Percentiles rank a stretch among this genome's conserved stretches.
phyloP scores from a whole-genome alignment of 495 filamentous ascomycete genomes.

The Penicillium daleae region DNA sequence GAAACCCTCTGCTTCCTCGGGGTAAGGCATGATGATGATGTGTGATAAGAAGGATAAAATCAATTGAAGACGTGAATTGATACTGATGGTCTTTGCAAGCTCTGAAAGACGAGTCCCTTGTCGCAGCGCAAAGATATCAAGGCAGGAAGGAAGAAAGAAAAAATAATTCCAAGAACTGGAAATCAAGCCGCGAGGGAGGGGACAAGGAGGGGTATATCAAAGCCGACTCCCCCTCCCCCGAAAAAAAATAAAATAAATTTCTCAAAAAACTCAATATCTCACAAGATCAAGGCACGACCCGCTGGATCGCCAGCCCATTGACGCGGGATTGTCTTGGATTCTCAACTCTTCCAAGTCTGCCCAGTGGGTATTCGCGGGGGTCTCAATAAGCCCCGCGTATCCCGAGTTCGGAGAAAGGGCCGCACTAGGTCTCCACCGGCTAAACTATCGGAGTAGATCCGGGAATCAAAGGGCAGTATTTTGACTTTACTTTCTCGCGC shows the following conservation, averaged over 20 bases:
- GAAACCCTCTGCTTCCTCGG: slow-evolving; percentile 77
- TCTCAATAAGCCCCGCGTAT: not conserved
- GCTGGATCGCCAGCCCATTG: too few species aligned
- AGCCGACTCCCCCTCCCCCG: not conserved
- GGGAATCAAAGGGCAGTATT: slow-evolving; percentile 8
- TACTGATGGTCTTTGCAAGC: not conserved
- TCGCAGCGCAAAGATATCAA: not conserved
- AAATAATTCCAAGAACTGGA: not conserved
- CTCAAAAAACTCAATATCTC: slow-evolving; percentile 2
- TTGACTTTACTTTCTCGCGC: too few species aligned
- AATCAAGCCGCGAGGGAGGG: slow-evolving; percentile 5
- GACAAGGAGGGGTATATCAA: slow-evolving; percentile 18
- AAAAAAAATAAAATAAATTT: not conserved
- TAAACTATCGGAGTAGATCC: slow-evolving; percentile 5
- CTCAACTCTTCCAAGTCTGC: too few species aligned
- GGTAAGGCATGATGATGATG: slow-evolving; percentile 71
- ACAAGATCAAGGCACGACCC: not conserved
- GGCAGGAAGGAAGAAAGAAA: not conserved
- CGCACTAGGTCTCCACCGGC: slow-evolving; percentile 10
- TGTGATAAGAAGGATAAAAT: not conserved
- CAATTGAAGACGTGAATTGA: not conserved
- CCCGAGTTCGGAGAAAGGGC: slow-evolving; percentile 15
- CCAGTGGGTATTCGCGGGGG: not conserved
- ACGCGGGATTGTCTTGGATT: not conserved
- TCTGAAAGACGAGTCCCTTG: not conserved